Evolutionary conservation across 768 basidiomycete genomes (phyloP), one percentile per base, ranked within the genome.

Genomic region (Panaeolus papilionaceus): DNA sequence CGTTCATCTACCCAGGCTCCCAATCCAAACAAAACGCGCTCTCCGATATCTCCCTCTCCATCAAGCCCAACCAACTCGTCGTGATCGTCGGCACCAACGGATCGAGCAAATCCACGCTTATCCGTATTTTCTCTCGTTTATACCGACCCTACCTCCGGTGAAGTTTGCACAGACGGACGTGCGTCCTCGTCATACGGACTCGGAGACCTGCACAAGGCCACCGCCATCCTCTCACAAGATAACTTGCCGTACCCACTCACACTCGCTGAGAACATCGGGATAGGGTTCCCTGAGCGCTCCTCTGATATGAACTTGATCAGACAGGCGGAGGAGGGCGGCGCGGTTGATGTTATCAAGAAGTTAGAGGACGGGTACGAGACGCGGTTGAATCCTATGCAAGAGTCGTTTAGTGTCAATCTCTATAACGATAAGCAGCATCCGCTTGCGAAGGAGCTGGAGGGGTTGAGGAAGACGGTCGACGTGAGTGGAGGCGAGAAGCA

Each of bases 1-100:
- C 77, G 0, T 90, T 90, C 67, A 73, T 77, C 10, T 90, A 90
- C 69, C 87, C 87, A 0, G 82, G 79, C 23, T 77, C 76, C 63
- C 77, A 80, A 58, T 77, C 75, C 33, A 78, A 67, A 1, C 70
- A 68, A 2, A 77, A 77, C 26, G 82, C 80, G 3, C 67, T 87
- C 18, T 71, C 75, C 9, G 72, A 79, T 23, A 73, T 88, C 6
- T 82, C 83, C 0, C 76, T 88, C 20, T 75, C 69, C 3, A 83
- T 89, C 62, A 75, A 80, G 18, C 74, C 84, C 0, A 86, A 85
- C 2, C 78, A 83, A 33, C 78, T 88, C 12, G 83, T 86, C 18
- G 83, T 88, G 39, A 77, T 89, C n/a, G 88, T 89, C 7, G 87
- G 88, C 33, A 76, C 76, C 2, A 89, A 89, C 68, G 87, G 88